Conservation (phyloP, 2,329 filamentous ascomycete genomes). For the Hypoxylon sp. region DNA sequence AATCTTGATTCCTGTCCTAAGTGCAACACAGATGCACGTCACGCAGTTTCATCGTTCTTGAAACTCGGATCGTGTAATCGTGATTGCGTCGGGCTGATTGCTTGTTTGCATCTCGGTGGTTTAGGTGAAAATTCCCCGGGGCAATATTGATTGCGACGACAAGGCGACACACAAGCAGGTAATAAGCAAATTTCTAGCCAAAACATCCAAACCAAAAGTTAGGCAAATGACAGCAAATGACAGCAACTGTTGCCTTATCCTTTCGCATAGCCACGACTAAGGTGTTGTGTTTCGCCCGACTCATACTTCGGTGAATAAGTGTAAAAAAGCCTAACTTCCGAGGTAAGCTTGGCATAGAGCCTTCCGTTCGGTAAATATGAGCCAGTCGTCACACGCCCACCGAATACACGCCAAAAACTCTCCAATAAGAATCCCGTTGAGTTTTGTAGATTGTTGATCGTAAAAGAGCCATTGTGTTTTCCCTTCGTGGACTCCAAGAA, state of each 20-base stretch:
- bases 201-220: conserved; percentile 2
- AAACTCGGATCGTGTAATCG: conserved; percentile 4
- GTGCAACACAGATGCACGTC: neutral
- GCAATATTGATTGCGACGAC: neutral
- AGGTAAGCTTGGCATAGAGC: conserved; percentile 17
- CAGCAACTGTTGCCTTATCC: neutral
- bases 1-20: conserved; percentile 4
- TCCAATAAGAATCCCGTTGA: conserved; percentile 1
- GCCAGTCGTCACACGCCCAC: conserved; percentile 2
- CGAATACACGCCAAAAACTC: conserved; percentile 3
- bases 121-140: neutral
- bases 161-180: neutral
- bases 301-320: conserved; percentile 14
- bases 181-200: neutral
- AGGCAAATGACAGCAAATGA: neutral
- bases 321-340: conserved; percentile 9
- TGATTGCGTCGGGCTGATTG: conserved; percentile 13
- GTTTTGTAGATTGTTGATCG: neutral
- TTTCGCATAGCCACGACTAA: neutral
- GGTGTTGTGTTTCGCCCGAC: conserved; percentile 17
- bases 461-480: neutral
- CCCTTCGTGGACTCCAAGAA: neutral
- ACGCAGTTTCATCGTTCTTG: neutral
- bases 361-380: conserved; percentile 7
- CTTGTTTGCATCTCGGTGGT: neutral